Conservation (phyloP, 306 rosid genomes). For the Pyrus betulifolia region DNA sequence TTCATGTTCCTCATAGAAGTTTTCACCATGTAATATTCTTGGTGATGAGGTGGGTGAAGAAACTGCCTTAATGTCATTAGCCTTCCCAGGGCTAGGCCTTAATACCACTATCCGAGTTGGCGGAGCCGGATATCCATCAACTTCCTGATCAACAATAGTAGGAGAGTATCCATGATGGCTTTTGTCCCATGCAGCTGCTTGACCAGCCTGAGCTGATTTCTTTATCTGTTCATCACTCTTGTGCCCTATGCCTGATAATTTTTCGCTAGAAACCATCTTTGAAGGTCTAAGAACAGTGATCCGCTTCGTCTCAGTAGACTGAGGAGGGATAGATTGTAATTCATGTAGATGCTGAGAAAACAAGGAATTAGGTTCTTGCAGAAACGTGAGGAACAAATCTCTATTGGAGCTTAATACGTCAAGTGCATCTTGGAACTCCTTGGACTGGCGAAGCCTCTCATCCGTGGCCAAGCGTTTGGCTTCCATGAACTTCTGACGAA, state of each 20-base stretch:
- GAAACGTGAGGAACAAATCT: conserved; percentile 58
- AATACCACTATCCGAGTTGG: conserved; percentile 81
- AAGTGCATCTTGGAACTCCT: conserved; percentile 69
- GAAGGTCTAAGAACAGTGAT: conserved; percentile 83
- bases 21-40: conserved; percentile 36
- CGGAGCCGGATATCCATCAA: conserved; percentile 52
- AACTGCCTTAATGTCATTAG: conserved; percentile 39
- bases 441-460: conserved; percentile 57
- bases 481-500: conserved; percentile 68
- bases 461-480: conserved; percentile 57
- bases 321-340: conserved; percentile 36
- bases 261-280: conserved; percentile 54
- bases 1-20: conserved; percentile 35
- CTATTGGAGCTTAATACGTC: conserved; percentile 77
- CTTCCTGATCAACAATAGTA: conserved; percentile 31
- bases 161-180: conserved; percentile 29
- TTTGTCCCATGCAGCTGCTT: conserved; percentile 41
- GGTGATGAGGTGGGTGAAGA: conserved; percentile 56
- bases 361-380: conserved; percentile 51
- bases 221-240: conserved; percentile 38
- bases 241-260: conserved; percentile 27
- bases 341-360: conserved; percentile 52
- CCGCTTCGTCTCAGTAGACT: conserved; percentile 44
- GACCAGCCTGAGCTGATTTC: conserved; percentile 33
- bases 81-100: conserved; percentile 73